Conservation (phyloP, 2,329 filamentous ascomycete genomes). For the Davidsoniella neocaledoniae region DNA sequence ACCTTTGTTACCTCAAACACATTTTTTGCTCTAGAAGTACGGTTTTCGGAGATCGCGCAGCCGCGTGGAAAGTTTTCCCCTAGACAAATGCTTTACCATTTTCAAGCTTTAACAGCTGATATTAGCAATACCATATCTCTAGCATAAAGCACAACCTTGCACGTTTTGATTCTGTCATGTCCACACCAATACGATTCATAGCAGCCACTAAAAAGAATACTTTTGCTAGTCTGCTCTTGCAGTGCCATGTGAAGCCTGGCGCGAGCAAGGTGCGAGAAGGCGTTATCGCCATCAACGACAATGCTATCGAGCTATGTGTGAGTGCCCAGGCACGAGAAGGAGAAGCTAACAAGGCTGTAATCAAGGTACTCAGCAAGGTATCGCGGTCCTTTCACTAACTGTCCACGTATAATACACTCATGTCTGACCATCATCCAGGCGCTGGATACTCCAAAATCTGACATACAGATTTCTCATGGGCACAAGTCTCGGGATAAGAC, state of each 20-base stretch:
- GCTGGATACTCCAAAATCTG: slow-evolving; percentile 45
- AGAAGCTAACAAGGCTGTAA: slow-evolving; percentile 51
- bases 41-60: too few species aligned
- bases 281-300: slow-evolving; percentile 36
- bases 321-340: slow-evolving; percentile 48
- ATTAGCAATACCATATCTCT: not conserved
- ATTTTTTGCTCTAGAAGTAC: too few species aligned
- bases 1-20: too few species aligned
- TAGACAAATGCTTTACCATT: not conserved
- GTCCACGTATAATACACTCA: not conserved
- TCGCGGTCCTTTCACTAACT: not conserved
- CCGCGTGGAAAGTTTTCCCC: too few species aligned
- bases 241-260: slow-evolving; percentile 52
- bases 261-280: slow-evolving; percentile 45
- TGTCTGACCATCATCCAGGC: slow-evolving; percentile 16
- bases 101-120: not conserved
- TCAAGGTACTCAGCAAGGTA: slow-evolving; percentile 44
- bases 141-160: not conserved
- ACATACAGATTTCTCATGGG: slow-evolving; percentile 44
- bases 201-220: slow-evolving; percentile 30
- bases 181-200: slow-evolving; percentile 23
- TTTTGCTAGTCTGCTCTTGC: slow-evolving; percentile 35
- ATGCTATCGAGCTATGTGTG: slow-evolving; percentile 46
- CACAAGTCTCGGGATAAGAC: slow-evolving; percentile 49
- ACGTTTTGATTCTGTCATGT: not conserved